Evolutionary conservation across 495 filamentous ascomycete genomes (phyloP).

Genomic region (Penicillium chermesinum): DNA sequence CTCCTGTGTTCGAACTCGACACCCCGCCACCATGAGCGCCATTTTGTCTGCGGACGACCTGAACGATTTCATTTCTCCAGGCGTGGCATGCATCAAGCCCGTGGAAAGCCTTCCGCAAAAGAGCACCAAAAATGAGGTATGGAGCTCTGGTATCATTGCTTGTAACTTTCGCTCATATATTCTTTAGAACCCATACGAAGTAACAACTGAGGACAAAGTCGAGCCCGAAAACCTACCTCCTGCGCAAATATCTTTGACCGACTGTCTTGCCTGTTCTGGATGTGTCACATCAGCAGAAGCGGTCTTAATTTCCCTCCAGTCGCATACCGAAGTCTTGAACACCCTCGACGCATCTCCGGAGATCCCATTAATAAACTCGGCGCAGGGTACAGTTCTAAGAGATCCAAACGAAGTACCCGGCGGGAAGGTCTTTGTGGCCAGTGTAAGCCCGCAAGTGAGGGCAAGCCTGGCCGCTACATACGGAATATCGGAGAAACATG

Average conservation of each 20-base stretch:
- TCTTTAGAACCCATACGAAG: constrained; percentile 69
- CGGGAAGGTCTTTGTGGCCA: constrained; percentile 76
- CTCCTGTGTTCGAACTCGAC: constrained; percentile 9
- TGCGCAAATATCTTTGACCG: constrained; percentile 91
- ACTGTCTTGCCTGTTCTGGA: constrained; percentile 95
- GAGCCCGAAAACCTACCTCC: constrained; percentile 50
- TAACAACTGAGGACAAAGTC: constrained; percentile 82
- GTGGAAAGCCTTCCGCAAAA: constrained; percentile 75
- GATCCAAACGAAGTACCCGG: constrained; percentile 33
- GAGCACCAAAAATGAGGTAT: constrained; percentile 32
- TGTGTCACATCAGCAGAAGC: constrained; percentile 97
- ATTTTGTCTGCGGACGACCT: constrained; percentile 94
- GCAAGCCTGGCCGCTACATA: constrained; percentile 83
- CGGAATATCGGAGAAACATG: constrained; percentile 64
- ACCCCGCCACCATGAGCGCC: constrained; percentile 68
- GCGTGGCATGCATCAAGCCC: constrained; percentile 96
- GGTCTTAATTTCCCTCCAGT: constrained; percentile 86
- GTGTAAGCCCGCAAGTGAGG: constrained; percentile 83
- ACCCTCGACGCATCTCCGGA: constrained; percentile 65
- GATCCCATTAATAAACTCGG: constrained; percentile 28
- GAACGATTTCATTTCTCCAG: constrained; percentile 98
- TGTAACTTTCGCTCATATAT: not conserved
- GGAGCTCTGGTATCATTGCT: constrained; percentile 10
- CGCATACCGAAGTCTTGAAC: constrained; percentile 81
- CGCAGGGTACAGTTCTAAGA: constrained; percentile 21